Conservation (phyloP, 2,329 filamentous ascomycete genomes). For the Metarhizium sp. region DNA sequence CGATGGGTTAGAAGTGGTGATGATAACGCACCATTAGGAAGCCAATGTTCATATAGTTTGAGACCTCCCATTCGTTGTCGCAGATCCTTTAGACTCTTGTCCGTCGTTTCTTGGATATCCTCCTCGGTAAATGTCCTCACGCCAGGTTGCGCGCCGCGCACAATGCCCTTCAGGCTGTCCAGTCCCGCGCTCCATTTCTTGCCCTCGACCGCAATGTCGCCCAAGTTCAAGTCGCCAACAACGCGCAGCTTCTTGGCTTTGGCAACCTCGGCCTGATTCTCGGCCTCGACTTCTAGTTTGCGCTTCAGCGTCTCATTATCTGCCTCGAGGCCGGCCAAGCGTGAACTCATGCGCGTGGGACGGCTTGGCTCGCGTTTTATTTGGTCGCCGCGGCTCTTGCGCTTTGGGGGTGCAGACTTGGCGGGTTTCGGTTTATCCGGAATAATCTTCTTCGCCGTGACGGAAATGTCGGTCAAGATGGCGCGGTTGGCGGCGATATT, state of each 20-base stretch:
- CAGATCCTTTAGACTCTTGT: slow-evolving; percentile 64
- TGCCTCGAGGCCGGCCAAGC: slow-evolving; percentile 45
- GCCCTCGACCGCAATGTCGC: slow-evolving; percentile 71
- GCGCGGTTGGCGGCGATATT: slow-evolving; percentile 84
- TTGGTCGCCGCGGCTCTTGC: slow-evolving; percentile 25
- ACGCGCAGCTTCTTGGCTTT: slow-evolving; percentile 50
- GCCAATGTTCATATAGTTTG: slow-evolving; percentile 73
- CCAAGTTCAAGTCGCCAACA: slow-evolving; percentile 55
- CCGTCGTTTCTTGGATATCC: slow-evolving; percentile 68
- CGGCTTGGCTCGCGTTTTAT: slow-evolving; percentile 37
- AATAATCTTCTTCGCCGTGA: slow-evolving; percentile 59
- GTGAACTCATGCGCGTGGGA: slow-evolving; percentile 48
- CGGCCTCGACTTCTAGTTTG: slow-evolving; percentile 40
- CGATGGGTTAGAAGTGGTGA: not conserved
- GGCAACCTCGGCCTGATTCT: slow-evolving; percentile 28
- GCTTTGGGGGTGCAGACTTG: slow-evolving; percentile 29
- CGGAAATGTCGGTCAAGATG: slow-evolving; percentile 66
- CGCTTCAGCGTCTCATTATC: slow-evolving; percentile 38
- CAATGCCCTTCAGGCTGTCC: slow-evolving; percentile 50
- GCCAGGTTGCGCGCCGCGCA: slow-evolving; percentile 66
- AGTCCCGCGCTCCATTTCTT: slow-evolving; percentile 63
- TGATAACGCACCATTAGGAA: slow-evolving; percentile 54
- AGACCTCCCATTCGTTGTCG: slow-evolving; percentile 69
- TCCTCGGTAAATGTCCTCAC: slow-evolving; percentile 79
- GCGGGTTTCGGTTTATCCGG: slow-evolving; percentile 43